Conservation (phyloP, 768 basidiomycete species). For the Phaffia australis region DNA sequence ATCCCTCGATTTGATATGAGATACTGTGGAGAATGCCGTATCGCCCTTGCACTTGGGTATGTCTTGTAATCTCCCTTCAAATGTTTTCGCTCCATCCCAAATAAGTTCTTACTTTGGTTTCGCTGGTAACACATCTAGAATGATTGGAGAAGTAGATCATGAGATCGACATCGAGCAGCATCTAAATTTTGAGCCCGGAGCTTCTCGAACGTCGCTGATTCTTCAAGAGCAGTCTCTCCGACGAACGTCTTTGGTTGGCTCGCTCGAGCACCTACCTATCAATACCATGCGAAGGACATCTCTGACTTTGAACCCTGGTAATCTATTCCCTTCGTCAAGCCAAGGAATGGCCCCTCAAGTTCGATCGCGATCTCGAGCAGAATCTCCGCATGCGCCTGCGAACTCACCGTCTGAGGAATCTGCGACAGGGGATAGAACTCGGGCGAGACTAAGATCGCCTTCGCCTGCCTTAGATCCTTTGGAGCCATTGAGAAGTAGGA, state of each 20-base stretch:
- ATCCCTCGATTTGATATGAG: conserved; percentile 15
- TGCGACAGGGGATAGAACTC: neutral
- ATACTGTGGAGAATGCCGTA: conserved; percentile 13
- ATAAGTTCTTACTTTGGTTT: no score
- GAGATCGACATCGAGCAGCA: conserved; percentile 5
- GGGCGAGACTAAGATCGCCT: neutral
- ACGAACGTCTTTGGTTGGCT: neutral
- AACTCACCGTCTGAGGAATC: neutral
- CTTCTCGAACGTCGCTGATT: conserved; percentile 1
- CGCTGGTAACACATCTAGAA: neutral
- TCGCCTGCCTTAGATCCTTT: conserved; percentile 5
- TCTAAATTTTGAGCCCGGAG: conserved; percentile 1
- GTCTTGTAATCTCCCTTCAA: neutral
- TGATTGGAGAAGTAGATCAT: conserved; percentile 2
- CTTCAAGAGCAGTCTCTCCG: conserved; percentile 3
- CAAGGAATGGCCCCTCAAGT: no score
- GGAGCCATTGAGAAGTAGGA: conserved; percentile 1
- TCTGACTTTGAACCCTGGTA: neutral
- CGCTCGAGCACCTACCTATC: neutral
- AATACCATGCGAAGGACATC: neutral
- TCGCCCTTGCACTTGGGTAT: conserved; percentile 14
- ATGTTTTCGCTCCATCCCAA: no score
- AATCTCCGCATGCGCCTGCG: conserved; percentile 1
- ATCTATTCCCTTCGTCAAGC: neutral
- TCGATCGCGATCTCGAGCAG: conserved; percentile 10